Evolutionary conservation across 2,329 filamentous ascomycete genomes (phyloP).

Genomic region (Verticillium dahliae): DNA sequence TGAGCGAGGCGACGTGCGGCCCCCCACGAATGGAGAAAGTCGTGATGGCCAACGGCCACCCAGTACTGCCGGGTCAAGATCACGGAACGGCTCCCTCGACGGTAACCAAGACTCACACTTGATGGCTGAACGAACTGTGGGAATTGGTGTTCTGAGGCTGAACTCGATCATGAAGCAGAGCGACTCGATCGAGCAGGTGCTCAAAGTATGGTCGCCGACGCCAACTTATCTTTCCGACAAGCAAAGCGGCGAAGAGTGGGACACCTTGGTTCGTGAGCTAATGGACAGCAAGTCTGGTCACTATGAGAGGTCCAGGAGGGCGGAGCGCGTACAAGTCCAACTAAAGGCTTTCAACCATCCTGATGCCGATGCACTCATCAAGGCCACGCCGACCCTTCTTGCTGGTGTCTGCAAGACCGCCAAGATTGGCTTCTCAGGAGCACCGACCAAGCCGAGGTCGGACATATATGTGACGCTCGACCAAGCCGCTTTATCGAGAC

Average conservation of each 20-base stretch:
- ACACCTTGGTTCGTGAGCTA: slow-evolving; percentile 66
- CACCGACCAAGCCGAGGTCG: slow-evolving; percentile 78
- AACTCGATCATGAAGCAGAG: slow-evolving; percentile 66
- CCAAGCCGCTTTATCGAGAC: slow-evolving; percentile 70
- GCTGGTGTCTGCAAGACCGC: slow-evolving; percentile 74
- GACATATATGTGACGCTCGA: slow-evolving; percentile 91
- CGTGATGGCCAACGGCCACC: slow-evolving; percentile 40
- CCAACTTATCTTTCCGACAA: slow-evolving; percentile 47
- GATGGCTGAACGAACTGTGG: slow-evolving; percentile 61
- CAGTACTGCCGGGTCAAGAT: slow-evolving; percentile 47
- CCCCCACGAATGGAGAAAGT: slow-evolving; percentile 33
- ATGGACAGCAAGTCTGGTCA: slow-evolving; percentile 65
- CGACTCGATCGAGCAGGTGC: slow-evolving; percentile 66
- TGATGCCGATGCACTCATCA: slow-evolving; percentile 76
- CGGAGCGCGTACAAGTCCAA: slow-evolving; percentile 74
- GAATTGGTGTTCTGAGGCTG: slow-evolving; percentile 70
- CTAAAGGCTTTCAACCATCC: slow-evolving; percentile 70
- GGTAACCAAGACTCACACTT: slow-evolving; percentile 29
- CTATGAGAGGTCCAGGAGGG: slow-evolving; percentile 65
- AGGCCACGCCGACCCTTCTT: slow-evolving; percentile 79
- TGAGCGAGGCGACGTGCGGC: slow-evolving; percentile 28
- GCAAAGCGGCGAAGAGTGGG: slow-evolving; percentile 60
- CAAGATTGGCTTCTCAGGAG: slow-evolving; percentile 90
- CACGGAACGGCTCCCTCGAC: slow-evolving; percentile 21
- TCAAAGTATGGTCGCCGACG: slow-evolving; percentile 70